Percentiles rank a stretch among this genome's conserved stretches.
phyloP scores from a whole-genome alignment of 2,329 filamentous ascomycete species.

The Alternaria metachromatica region DNA sequence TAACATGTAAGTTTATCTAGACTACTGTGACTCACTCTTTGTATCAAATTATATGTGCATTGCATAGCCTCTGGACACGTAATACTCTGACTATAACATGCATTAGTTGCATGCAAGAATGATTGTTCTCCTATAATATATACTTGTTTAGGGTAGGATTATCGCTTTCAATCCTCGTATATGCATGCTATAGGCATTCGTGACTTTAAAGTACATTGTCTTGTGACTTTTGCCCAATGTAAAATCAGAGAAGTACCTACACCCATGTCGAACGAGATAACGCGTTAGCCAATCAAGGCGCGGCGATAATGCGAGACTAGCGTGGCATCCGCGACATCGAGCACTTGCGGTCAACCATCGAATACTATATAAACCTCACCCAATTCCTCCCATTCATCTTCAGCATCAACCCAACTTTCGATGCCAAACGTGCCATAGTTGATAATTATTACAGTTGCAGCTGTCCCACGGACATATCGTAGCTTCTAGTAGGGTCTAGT shows the following conservation, averaged over 20 bases:
- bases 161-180: not conserved
- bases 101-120: not conserved
- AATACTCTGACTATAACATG: not conserved
- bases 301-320: not conserved
- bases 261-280: not conserved
- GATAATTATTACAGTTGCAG: not conserved
- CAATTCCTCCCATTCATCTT: not conserved
- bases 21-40: not conserved
- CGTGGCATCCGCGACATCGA: not conserved
- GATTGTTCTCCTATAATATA: not conserved
- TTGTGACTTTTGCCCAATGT: not conserved
- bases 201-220: not conserved
- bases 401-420: not conserved
- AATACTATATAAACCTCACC: not conserved
- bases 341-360: not conserved
- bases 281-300: not conserved
- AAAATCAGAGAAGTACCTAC: not conserved
- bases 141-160: not conserved
- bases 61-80: not conserved
- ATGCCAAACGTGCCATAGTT: not conserved
- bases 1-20: not conserved
- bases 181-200: not conserved
- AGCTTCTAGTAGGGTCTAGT: not conserved
- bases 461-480: not conserved
- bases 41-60: not conserved